phyloP scores from a whole-genome alignment of 2,329 filamentous ascomycete genomes.

The Colletotrichum musicola region DNA sequence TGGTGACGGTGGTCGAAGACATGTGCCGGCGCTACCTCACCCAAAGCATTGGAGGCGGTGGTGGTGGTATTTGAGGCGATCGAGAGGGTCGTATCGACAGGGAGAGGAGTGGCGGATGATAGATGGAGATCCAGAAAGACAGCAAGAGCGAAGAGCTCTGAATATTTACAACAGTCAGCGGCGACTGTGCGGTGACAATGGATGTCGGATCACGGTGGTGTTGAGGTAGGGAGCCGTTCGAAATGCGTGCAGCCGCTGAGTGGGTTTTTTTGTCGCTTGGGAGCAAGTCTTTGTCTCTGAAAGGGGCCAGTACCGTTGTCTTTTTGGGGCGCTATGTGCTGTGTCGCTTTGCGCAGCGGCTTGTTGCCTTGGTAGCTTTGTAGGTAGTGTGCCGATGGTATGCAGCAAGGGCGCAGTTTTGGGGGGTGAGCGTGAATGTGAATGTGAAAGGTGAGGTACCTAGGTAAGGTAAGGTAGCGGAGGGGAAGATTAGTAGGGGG shows the following conservation, averaged over 20 bases:
- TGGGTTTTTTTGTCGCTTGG: too few relatives aligned
- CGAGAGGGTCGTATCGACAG: slow-evolving; percentile 4
- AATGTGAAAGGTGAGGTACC: too few relatives aligned
- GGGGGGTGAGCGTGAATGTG: too few relatives aligned
- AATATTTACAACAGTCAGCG: background rate
- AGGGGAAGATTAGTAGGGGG: too few relatives aligned
- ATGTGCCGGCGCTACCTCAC: slow-evolving; percentile 32
- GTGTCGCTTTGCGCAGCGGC: slow-evolving; percentile 15
- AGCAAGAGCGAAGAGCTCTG: background rate
- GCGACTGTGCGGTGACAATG: too few relatives aligned
- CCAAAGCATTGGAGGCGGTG: slow-evolving; percentile 29
- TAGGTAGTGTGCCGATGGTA: background rate
- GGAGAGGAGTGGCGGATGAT: background rate
- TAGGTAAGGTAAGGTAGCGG: too few relatives aligned
- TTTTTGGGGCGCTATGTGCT: background rate
- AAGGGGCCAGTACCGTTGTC: background rate
- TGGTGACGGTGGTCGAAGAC: slow-evolving; percentile 37
- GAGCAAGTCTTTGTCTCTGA: background rate
- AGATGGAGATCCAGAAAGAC: background rate
- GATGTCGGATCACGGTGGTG: too few relatives aligned
- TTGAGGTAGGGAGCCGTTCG: background rate
- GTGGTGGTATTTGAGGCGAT: slow-evolving; percentile 16
- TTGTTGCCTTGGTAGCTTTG: slow-evolving; percentile 10
- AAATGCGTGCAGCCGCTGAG: slow-evolving; percentile 27
- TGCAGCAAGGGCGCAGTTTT: background rate